A percentile compares a stretch with the other conserved stretches of the same genome.
Conservation (phyloP, 306 rosid genomes). For the Gastrolobium bilobum region DNA sequence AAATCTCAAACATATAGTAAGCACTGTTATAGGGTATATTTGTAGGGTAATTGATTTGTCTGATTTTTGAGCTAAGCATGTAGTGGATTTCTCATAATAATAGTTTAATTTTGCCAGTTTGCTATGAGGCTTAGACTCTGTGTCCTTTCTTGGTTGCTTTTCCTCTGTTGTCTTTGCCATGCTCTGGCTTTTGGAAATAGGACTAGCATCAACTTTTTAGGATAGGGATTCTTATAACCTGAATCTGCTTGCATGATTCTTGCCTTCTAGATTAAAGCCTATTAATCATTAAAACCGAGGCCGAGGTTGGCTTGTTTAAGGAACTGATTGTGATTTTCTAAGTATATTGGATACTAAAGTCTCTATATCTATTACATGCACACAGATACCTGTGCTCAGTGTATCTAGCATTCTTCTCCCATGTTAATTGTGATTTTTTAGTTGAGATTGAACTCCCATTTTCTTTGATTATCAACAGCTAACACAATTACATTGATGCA, state of each 20-base stretch:
- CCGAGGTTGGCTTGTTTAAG: neutral
- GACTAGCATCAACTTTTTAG: neutral
- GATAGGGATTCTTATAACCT: slow-evolving; percentile 3
- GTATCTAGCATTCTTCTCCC: neutral
- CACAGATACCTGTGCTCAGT: neutral
- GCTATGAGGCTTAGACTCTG: neutral
- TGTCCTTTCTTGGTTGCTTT: neutral
- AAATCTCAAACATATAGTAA: slow-evolving; percentile 35
- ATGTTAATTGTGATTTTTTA: neutral
- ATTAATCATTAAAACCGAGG: neutral
- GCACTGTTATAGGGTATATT: slow-evolving; percentile 24
- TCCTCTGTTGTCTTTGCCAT: slow-evolving; percentile 16
- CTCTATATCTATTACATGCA: neutral
- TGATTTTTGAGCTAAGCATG: slow-evolving; percentile 37
- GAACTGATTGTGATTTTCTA: slow-evolving; percentile 4
- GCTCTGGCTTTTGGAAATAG: slow-evolving; percentile 26
- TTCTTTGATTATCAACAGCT: slow-evolving; percentile 14
- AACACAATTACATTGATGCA: slow-evolving; percentile 8
- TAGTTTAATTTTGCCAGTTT: slow-evolving; percentile 10
- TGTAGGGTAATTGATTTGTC: neutral
- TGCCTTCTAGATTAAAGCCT: neutral
- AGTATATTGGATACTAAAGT: slow-evolving; percentile 8
- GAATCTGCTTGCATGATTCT: neutral
- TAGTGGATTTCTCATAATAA: slow-evolving; percentile 6
- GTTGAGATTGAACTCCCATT: slow-evolving; percentile 32